phyloP scores from a whole-genome alignment of 1,284 basidiomycete species.

The Microbotryomycetes sp. region DNA sequence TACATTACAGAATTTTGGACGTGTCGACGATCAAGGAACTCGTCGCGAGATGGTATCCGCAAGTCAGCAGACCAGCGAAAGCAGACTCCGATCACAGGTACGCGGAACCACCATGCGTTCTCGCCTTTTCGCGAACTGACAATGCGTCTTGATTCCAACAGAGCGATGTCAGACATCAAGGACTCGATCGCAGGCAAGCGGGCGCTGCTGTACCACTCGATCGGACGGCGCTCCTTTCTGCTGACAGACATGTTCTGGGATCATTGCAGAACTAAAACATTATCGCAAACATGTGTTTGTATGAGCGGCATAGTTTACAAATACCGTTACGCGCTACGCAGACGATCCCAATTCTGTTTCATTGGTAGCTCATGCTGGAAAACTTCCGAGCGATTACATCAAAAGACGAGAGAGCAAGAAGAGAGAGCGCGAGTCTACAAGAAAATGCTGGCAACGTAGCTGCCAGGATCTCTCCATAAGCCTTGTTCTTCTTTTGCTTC shows the following conservation, averaged over 20 bases:
- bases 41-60: constrained; percentile 39
- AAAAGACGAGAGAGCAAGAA: no score
- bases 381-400: no score
- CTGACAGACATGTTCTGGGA: neutral
- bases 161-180: constrained; percentile 13
- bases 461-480: no score
- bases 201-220: neutral
- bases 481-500: no score
- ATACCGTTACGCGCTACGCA: no score
- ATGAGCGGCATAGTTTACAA: neutral
- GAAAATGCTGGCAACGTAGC: no score
- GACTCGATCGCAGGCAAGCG: constrained; percentile 16
- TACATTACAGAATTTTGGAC: constrained; percentile 43
- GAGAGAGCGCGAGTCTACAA: no score
- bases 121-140: neutral
- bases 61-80: constrained; percentile 4
- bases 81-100: constrained; percentile 23
- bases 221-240: neutral
- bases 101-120: no score
- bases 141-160: neutral
- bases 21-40: constrained; percentile 37
- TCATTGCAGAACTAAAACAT: constrained; percentile 15
- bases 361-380: no score
- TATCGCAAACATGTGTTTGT: constrained; percentile 22
- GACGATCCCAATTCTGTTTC: no score